These are phyloP conservation scores for Danielia reshetovae DNA, from an alignment of 805 yeast species.

Conservation along the genomic window DNA sequence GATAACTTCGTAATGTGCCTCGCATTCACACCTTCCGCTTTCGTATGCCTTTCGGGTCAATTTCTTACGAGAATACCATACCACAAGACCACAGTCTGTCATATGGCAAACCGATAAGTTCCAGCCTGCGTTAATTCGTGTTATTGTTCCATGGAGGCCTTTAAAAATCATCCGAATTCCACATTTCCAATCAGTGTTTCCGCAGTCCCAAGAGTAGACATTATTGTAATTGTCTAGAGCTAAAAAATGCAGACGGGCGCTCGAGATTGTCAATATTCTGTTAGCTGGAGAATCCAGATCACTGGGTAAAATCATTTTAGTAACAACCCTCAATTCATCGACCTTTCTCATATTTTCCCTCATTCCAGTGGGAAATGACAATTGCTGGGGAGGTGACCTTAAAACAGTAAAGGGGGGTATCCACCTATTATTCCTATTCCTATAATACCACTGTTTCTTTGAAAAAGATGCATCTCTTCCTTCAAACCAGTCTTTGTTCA, in stretches of 20 bases:
- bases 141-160: slow-evolving; percentile 23
- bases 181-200: slow-evolving; percentile 17
- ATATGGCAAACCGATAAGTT: slow-evolving; percentile 49
- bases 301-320: too few species aligned
- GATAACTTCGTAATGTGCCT: slow-evolving; percentile 39
- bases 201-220: slow-evolving; percentile 63
- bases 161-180: slow-evolving; percentile 46
- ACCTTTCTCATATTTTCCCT: too few species aligned
- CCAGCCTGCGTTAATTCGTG: slow-evolving; percentile 68
- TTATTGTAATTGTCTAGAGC: slow-evolving; percentile 49
- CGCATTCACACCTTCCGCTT: slow-evolving; percentile 9
- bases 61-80: slow-evolving; percentile 47
- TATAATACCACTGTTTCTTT: too few species aligned
- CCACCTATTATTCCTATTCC: too few species aligned
- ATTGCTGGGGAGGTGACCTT: slow-evolving; percentile 20
- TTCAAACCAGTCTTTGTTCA: too few species aligned
- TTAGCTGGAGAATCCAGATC: too few species aligned
- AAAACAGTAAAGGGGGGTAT: slow-evolving; percentile 19
- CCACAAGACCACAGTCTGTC: slow-evolving; percentile 48
- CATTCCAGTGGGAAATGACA: slow-evolving; percentile 9
- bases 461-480: too few species aligned
- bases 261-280: too few species aligned
- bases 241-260: slow-evolving; percentile 64
- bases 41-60: slow-evolving; percentile 18
- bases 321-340: slow-evolving; percentile 17